Evolutionary conservation across 495 filamentous ascomycete species (phyloP).

Genomic region (Tirmania nivea): DNA sequence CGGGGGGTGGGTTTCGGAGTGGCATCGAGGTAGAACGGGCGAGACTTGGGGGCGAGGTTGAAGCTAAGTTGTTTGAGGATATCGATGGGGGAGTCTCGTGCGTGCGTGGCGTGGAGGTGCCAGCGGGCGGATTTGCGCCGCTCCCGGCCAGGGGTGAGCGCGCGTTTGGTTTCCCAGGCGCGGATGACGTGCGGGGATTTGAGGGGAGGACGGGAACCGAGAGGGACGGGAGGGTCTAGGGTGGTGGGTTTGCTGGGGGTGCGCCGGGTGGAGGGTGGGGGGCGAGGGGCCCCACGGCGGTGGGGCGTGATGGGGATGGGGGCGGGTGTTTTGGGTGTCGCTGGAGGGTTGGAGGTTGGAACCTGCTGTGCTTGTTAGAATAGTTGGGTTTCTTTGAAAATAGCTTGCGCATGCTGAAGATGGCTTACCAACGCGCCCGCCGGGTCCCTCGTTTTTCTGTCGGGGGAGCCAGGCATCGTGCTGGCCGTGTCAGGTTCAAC

Average conservation of each 20-base stretch:
- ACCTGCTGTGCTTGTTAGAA: too few species aligned
- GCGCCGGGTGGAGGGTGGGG: background rate
- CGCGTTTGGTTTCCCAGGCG: slow-evolving; percentile 9
- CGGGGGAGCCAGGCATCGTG: too few species aligned
- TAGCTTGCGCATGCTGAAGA: too few species aligned
- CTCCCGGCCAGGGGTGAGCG: slow-evolving; percentile 9
- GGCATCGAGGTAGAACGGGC: background rate
- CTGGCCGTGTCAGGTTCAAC: too few species aligned
- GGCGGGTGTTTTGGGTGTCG: too few species aligned
- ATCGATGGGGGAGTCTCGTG: background rate
- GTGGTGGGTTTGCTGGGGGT: slow-evolving; percentile 11
- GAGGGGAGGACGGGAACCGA: background rate
- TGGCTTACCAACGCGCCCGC: too few species aligned
- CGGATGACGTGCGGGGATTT: slow-evolving; percentile 14
- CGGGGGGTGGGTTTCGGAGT: background rate
- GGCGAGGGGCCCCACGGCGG: background rate
- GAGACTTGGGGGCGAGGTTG: background rate
- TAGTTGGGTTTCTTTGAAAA: too few species aligned
- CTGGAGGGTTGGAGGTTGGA: too few species aligned
- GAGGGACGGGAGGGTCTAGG: slow-evolving; percentile 8
- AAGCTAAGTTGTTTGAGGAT: background rate
- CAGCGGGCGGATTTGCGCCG: background rate
- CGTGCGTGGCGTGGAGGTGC: background rate
- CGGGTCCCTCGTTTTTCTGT: too few species aligned
- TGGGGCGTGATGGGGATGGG: background rate